Conservation (phyloP, 768 basidiomycete genomes). For the Mycena alexandri region DNA sequence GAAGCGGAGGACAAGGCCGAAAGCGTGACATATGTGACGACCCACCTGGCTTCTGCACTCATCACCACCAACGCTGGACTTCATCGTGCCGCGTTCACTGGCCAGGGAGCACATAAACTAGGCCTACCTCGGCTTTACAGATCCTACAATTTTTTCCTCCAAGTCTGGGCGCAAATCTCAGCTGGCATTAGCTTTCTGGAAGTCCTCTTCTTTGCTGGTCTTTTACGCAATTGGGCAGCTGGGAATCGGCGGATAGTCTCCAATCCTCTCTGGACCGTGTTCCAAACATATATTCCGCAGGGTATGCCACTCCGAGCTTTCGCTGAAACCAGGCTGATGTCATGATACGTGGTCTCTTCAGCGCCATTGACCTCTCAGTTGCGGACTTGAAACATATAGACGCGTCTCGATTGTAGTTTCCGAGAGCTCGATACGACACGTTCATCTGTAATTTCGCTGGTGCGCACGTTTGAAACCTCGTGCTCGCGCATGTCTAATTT, state of each 20-base stretch:
- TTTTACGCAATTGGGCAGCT: not conserved
- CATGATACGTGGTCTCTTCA: slow-evolving; percentile 24
- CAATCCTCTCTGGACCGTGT: not conserved
- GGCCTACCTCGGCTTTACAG: not conserved
- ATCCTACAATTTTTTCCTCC: not conserved
- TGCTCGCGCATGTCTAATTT: slow-evolving; percentile 7
- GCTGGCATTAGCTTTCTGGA: slow-evolving; percentile 2
- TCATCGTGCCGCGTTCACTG: slow-evolving; percentile 1
- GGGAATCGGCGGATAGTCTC: not conserved
- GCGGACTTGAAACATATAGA: slow-evolving; percentile 2
- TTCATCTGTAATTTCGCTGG: slow-evolving; percentile 13
- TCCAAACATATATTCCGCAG: not conserved
- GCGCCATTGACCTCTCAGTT: slow-evolving; percentile 4
- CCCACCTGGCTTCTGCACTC: no score
- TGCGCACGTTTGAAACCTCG: slow-evolving; percentile 22
- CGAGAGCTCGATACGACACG: not conserved
- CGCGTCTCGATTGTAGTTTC: not conserved
- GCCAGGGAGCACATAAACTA: not conserved
- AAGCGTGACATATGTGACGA: no score
- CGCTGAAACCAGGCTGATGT: not conserved
- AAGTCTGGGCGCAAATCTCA: not conserved
- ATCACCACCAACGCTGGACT: no score
- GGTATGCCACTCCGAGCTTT: slow-evolving; percentile 1
- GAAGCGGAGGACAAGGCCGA: no score
- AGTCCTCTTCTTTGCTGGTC: not conserved